Percentiles rank a stretch among this genome's conserved stretches.
Conservation (phyloP, 2,329 filamentous ascomycete species). For the Sarocladium brachiariae region DNA sequence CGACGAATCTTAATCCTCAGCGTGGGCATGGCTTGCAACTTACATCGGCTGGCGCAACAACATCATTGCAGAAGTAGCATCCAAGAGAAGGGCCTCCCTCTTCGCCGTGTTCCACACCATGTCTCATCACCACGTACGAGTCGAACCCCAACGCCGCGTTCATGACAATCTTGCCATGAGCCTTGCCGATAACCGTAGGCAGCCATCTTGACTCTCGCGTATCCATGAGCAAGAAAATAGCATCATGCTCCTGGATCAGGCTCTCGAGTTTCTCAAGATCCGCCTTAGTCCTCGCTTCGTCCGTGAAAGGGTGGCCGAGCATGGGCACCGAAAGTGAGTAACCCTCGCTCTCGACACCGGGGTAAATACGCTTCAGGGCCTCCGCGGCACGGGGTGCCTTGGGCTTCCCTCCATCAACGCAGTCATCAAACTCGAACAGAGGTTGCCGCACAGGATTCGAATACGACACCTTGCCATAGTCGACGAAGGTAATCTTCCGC, state of each 20-base stretch:
- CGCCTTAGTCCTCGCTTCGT: slow-evolving; percentile 59
- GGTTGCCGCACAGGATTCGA: slow-evolving; percentile 96
- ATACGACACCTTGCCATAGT: slow-evolving; percentile 88
- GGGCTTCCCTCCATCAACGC: slow-evolving; percentile 71
- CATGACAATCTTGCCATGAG: slow-evolving; percentile 87
- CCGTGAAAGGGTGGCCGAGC: slow-evolving; percentile 81
- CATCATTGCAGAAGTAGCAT: slow-evolving; percentile 98
- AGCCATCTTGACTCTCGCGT: slow-evolving; percentile 92
- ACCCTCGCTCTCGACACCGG: slow-evolving; percentile 76
- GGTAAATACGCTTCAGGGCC: slow-evolving; percentile 79
- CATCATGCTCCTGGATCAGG: slow-evolving; percentile 80
- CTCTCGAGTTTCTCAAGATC: slow-evolving; percentile 71
- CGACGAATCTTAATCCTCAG: not conserved
- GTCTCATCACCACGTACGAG: slow-evolving; percentile 94
- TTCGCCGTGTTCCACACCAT: slow-evolving; percentile 59
- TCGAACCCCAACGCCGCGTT: slow-evolving; percentile 96
- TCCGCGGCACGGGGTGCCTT: slow-evolving; percentile 80
- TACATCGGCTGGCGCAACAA: slow-evolving; percentile 89
- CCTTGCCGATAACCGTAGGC: slow-evolving; percentile 92
- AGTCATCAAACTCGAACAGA: slow-evolving; percentile 85
- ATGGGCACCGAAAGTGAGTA: slow-evolving; percentile 85
- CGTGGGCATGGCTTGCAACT: slow-evolving; percentile 31
- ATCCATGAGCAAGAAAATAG: slow-evolving; percentile 94
- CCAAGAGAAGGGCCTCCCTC: slow-evolving; percentile 64
- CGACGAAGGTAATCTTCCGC: slow-evolving; percentile 88